Evolutionary conservation across 139 green algal genomes (phyloP).

Genomic region (Volvox africanus): DNA sequence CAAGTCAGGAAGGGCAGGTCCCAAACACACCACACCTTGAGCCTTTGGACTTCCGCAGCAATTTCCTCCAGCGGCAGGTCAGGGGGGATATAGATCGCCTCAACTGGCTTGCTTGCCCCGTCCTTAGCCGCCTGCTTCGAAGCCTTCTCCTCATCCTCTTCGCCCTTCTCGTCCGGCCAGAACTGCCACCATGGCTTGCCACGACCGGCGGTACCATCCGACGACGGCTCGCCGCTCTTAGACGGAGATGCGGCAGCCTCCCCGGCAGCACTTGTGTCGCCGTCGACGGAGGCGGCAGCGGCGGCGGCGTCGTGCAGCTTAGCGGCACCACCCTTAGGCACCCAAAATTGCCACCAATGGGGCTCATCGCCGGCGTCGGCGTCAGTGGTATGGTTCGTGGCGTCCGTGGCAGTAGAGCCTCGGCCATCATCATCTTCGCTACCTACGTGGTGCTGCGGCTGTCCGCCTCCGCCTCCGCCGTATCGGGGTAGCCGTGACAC

Average conservation of each 20-base stretch:
- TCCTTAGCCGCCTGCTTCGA: neutral
- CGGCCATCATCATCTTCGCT: neutral
- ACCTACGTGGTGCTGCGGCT: neutral
- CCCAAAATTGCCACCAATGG: conserved; percentile 58
- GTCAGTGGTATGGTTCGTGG: neutral
- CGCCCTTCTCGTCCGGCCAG: conserved; percentile 19
- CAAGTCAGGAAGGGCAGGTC: too few relatives aligned
- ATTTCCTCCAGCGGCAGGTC: conserved; percentile 92
- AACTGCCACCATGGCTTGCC: conserved; percentile 53
- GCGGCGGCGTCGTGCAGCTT: conserved; percentile 12
- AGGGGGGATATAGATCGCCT: conserved; percentile 78
- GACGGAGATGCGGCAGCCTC: neutral
- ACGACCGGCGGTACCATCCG: neutral
- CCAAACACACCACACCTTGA: conserved; percentile 59
- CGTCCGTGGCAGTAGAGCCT: neutral
- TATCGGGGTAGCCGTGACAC: conserved; percentile 26
- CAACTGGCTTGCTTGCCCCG: conserved; percentile 56
- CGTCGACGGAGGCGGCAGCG: neutral
- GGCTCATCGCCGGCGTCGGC: neutral
- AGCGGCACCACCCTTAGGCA: neutral
- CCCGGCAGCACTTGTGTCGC: neutral
- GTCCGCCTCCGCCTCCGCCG: neutral
- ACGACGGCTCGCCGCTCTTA: neutral
- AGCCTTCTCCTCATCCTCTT: neutral
- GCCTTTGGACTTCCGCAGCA: conserved; percentile 73